Evolutionary conservation across 768 basidiomycete species (phyloP).

Genomic region (Pleurotus ostreatus): DNA sequence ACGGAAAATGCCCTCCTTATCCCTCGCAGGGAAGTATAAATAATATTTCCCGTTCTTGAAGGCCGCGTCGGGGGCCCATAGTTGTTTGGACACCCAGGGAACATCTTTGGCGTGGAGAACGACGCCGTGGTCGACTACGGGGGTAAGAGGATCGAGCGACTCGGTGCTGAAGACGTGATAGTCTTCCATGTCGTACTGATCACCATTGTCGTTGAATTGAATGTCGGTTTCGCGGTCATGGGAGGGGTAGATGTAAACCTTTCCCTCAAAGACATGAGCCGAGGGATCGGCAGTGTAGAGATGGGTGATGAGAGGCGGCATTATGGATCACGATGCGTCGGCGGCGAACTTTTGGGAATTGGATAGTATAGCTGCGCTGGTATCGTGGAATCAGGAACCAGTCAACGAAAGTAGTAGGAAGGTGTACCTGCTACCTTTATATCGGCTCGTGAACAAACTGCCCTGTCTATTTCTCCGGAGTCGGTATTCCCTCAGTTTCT

Average conservation of each 20-base stretch:
- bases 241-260: slow-evolving; percentile 19
- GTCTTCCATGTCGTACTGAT: slow-evolving; percentile 20
- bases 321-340: neutral
- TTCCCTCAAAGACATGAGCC: slow-evolving; percentile 20
- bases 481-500: too few species aligned
- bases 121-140: slow-evolving; percentile 15
- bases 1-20: slow-evolving; percentile 17
- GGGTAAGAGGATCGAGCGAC: slow-evolving; percentile 12
- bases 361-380: too few species aligned
- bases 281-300: slow-evolving; percentile 21
- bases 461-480: too few species aligned
- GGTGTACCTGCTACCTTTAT: too few species aligned
- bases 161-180: slow-evolving; percentile 20
- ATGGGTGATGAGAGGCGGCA: slow-evolving; percentile 15
- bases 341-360: too few species aligned
- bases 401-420: too few species aligned
- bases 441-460: too few species aligned
- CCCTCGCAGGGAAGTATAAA: slow-evolving; percentile 19
- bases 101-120: slow-evolving; percentile 16
- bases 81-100: slow-evolving; percentile 19
- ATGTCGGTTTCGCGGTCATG: slow-evolving; percentile 19
- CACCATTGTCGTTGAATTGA: slow-evolving; percentile 19
- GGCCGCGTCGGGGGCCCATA: slow-evolving; percentile 20
- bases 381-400: too few species aligned
- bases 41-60: slow-evolving; percentile 20